These are phyloP conservation scores for Penicillium frequentans DNA, from an alignment of 2,329 filamentous ascomycete genomes.

Conservation along the genomic window DNA sequence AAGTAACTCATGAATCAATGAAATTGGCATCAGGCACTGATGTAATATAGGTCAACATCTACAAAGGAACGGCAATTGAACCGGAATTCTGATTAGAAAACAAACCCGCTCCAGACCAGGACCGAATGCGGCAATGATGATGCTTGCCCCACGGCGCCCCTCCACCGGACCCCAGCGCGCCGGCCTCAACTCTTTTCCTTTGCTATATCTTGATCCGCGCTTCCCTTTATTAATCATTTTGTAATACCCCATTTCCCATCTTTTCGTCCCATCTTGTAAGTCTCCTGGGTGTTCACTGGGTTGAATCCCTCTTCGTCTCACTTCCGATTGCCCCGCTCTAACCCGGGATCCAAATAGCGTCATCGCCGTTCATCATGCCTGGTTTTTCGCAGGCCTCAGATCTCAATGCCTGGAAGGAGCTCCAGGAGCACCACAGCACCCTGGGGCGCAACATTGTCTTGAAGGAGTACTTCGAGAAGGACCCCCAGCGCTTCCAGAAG, in stretches of 20 bases:
- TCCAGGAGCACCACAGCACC: slow-evolving; percentile 84
- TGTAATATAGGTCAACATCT: not conserved
- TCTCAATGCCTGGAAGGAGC: slow-evolving; percentile 82
- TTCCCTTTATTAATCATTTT: slow-evolving; percentile 1
- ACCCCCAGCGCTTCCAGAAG: slow-evolving; percentile 84
- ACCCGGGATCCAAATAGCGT: slow-evolving; percentile 15
- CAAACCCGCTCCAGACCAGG: slow-evolving; percentile 14
- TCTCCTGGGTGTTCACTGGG: not conserved
- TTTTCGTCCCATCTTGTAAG: slow-evolving; percentile 2
- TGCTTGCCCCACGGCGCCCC: slow-evolving; percentile 29
- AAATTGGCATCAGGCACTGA: too few species aligned
- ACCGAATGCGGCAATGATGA: slow-evolving; percentile 27
- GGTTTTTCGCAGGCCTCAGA: slow-evolving; percentile 72
- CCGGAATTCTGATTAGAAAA: slow-evolving; percentile 2
- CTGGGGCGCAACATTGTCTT: slow-evolving; percentile 88
- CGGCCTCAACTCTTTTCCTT: slow-evolving; percentile 10
- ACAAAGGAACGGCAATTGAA: not conserved
- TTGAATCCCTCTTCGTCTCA: not conserved
- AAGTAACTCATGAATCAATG: not conserved
- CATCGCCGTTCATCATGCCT: slow-evolving; percentile 32
- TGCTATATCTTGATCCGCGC: slow-evolving; percentile 4
- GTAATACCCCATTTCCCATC: slow-evolving; percentile 10
- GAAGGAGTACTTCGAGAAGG: slow-evolving; percentile 87
- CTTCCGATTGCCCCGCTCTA: slow-evolving; percentile 27
- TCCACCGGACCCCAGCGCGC: slow-evolving; percentile 31